phyloP scores from a whole-genome alignment of 2,329 filamentous ascomycete species.

The Fusarium acutatum region DNA sequence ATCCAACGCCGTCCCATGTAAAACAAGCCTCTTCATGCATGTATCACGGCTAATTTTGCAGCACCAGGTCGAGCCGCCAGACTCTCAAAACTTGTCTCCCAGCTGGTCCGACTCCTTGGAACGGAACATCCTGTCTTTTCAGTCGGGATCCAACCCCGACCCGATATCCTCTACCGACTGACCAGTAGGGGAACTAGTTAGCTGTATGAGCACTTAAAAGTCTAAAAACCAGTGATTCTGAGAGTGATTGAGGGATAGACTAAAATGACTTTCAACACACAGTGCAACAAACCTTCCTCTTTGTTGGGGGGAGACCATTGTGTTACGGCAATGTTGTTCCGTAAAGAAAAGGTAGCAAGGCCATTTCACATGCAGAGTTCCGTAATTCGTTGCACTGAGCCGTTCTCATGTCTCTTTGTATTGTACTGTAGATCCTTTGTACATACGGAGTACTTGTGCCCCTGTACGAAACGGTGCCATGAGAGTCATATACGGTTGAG shows the following conservation, averaged over 20 bases:
- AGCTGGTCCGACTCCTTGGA: not conserved
- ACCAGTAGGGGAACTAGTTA: not conserved
- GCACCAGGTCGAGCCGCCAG: not conserved
- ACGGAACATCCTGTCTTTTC: slow-evolving; percentile 1
- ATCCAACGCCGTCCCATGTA: not conserved
- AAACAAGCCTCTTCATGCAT: not conserved
- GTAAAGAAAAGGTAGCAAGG: not conserved
- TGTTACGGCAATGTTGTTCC: not conserved
- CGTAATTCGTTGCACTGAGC: slow-evolving; percentile 1
- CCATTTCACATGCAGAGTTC: not conserved
- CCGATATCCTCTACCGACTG: slow-evolving; percentile 19
- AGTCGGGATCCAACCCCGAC: slow-evolving; percentile 23
- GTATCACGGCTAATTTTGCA: not conserved
- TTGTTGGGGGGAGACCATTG: not conserved
- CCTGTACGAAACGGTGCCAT: not conserved
- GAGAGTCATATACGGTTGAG: not conserved
- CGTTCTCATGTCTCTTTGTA: not conserved
- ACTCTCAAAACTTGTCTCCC: not conserved
- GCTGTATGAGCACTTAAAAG: not conserved
- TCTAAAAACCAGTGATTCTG: not conserved
- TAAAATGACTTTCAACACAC: slow-evolving; percentile 2
- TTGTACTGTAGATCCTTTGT: slow-evolving; percentile 1
- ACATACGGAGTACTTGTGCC: not conserved
- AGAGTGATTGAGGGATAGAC: not conserved
- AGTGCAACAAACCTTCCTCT: slow-evolving; percentile 7